Evolutionary conservation across 192 early-diverging fungal species (phyloP), one percentile per base, ranked within the genome.

Genomic region (Gigaspora rosea): DNA sequence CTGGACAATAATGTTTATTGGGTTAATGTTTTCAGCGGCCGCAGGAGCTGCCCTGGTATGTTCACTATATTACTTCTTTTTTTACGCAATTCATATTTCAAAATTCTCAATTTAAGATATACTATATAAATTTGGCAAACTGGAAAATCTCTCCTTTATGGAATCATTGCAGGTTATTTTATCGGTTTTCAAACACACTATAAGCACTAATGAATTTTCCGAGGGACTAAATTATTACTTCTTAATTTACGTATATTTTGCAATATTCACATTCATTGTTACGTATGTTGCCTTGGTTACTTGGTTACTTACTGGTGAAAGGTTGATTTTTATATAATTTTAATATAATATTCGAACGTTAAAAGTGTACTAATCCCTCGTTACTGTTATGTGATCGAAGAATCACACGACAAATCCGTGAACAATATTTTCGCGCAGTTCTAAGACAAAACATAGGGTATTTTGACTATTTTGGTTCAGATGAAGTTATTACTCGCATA

Each of bases 361-460:
- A 27, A 27, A 27, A 27, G 27, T 27, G 27, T 27, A 27, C 27
- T 27, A 27, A 27, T 27, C 27, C n/a, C n/a, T 27, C 27, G 27
- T 27, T 27, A 27, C n/a, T 27, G 1, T 27, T 27, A 27, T 27
- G 27, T 27, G 27, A 27, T 1, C 1, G 27, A 27, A 27, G 27
- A 27, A 27, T 27, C 27, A 1, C 27, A 27, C 27, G 27, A 27
- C 27, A 27, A 27, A 27, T 95, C 64, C 86, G 95, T 20, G 84
- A 91, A 72, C 58, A 54, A 27, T 96, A 95, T 86, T 91, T 50
- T 94, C 96, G 80, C 90, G 95, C 22, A 88, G 92, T 65, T 88
- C 88, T 35, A 96, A 91, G 89, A 95, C 95, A 73, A 95, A 96
- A 70, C 12, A 12, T n/a, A 27, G 27, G 0, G 0, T 27, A 27